A percentile compares a stretch with the other conserved stretches of the same genome.
Evolutionary conservation across 768 basidiomycete species (phyloP).

Genomic region (Naganishia antarctica): DNA sequence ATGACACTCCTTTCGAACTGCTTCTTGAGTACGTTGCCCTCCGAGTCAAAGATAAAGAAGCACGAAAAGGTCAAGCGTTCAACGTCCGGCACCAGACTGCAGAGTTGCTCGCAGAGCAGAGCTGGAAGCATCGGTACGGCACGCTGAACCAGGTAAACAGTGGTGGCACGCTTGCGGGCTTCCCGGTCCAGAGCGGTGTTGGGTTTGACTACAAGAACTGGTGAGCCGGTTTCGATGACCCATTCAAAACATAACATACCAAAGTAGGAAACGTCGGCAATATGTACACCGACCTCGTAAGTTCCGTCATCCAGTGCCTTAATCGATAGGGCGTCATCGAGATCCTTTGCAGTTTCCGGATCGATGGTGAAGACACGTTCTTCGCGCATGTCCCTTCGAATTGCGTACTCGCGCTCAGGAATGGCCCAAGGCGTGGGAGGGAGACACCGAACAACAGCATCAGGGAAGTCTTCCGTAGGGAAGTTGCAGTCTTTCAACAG

Average conservation of each 20-base stretch:
- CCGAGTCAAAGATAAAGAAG: slow-evolving; percentile 75
- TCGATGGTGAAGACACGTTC: slow-evolving; percentile 92
- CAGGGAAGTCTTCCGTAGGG: slow-evolving; percentile 93
- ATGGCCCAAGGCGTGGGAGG: slow-evolving; percentile 92
- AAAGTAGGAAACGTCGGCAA: slow-evolving; percentile 94
- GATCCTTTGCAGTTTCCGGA: slow-evolving; percentile 77
- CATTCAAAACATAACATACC: slow-evolving; percentile 39
- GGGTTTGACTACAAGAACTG: slow-evolving; percentile 38
- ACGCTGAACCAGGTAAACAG: slow-evolving; percentile 93
- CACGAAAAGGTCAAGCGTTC: slow-evolving; percentile 90
- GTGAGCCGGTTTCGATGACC: neutral
- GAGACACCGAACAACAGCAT: slow-evolving; percentile 88
- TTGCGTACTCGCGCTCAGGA: slow-evolving; percentile 80
- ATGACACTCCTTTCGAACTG: slow-evolving; percentile 93
- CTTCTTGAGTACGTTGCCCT: slow-evolving; percentile 75
- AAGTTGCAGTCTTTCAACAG: slow-evolving; percentile 98
- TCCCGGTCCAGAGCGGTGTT: slow-evolving; percentile 93
- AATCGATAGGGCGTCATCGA: slow-evolving; percentile 92
- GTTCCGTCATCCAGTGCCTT: slow-evolving; percentile 85
- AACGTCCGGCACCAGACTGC: slow-evolving; percentile 78
- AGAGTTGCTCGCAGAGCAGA: slow-evolving; percentile 82
- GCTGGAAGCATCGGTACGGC: slow-evolving; percentile 96
- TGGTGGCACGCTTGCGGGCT: slow-evolving; percentile 92
- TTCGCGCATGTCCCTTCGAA: slow-evolving; percentile 78
- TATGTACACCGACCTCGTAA: slow-evolving; percentile 87